Percentiles rank a stretch among this genome's conserved stretches.
Conservation (phyloP, 371 early-diverging fungal species). For the Zancudomyces culisetae region DNA sequence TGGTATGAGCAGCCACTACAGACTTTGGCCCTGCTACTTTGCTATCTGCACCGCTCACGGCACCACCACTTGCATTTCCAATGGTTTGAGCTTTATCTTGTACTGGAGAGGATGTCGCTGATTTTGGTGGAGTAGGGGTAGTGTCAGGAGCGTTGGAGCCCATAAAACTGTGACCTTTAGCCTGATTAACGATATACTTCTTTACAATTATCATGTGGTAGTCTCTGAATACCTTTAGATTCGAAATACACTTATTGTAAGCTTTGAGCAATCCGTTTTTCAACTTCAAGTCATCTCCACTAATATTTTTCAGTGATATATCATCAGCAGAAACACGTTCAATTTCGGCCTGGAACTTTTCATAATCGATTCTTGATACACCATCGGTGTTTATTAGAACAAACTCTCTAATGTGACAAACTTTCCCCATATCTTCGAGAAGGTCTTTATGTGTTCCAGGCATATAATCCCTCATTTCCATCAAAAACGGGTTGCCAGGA, state of each 20-base stretch:
- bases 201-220: constrained; percentile 83
- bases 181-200: constrained; percentile 75
- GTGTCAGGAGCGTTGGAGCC: no score
- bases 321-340: background rate
- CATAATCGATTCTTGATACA: background rate
- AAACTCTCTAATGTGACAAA: constrained; percentile 20
- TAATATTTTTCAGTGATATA: background rate
- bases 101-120: background rate
- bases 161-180: no score
- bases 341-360: background rate
- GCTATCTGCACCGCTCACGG: background rate
- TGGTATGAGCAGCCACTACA: background rate
- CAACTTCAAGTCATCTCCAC: constrained; percentile 17
- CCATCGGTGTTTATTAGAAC: constrained; percentile 12
- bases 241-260: constrained; percentile 61
- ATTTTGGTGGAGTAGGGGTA: background rate
- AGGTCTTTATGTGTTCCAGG: constrained; percentile 70
- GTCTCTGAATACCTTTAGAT: constrained; percentile 72
- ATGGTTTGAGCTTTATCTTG: background rate
- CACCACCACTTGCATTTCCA: background rate
- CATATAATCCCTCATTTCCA: constrained; percentile 86
- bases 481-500: constrained; percentile 40
- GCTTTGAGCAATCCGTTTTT: constrained; percentile 26
- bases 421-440: constrained; percentile 50
- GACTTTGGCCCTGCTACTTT: background rate